Percentiles rank a stretch among this genome's conserved stretches.
phyloP scores from a whole-genome alignment of 2,329 filamentous ascomycete genomes.

The Arthrinium puccinioides region DNA sequence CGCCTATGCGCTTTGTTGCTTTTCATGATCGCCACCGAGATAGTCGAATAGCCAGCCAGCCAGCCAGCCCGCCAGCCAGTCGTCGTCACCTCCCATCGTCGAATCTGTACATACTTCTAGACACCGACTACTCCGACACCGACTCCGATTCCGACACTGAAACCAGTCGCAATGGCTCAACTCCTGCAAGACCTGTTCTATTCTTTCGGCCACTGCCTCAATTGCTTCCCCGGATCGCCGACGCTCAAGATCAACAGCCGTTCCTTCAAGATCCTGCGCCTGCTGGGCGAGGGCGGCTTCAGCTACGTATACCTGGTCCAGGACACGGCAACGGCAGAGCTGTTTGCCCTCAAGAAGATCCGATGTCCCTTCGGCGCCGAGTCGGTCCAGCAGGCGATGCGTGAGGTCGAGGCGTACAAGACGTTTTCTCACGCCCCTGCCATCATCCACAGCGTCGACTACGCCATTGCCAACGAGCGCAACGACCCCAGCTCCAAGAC shows the following conservation, averaged over 20 bases:
- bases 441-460: slow-evolving; percentile 50
- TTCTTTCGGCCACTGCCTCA: slow-evolving; percentile 89
- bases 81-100: no score
- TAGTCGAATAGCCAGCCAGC: background rate
- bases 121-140: no score
- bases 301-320: slow-evolving; percentile 98
- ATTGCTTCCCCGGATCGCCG: slow-evolving; percentile 90
- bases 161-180: slow-evolving; percentile 65
- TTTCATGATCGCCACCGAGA: no score
- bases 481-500: slow-evolving; percentile 71
- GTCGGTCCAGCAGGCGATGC: slow-evolving; percentile 88
- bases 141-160: no score
- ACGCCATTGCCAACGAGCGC: slow-evolving; percentile 47
- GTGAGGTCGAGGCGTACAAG: slow-evolving; percentile 94
- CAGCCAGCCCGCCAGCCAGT: background rate
- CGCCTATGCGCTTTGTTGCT: no score
- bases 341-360: slow-evolving; percentile 97
- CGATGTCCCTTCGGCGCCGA: slow-evolving; percentile 96
- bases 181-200: slow-evolving; percentile 84
- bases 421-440: slow-evolving; percentile 77
- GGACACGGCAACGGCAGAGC: slow-evolving; percentile 73
- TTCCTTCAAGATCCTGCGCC: slow-evolving; percentile 89
- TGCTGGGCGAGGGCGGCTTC: slow-evolving; percentile 96
- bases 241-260: slow-evolving; percentile 92
- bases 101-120: no score